Conservation (phyloP, 2,329 filamentous ascomycete species). For the Colletotrichum somersetense region DNA sequence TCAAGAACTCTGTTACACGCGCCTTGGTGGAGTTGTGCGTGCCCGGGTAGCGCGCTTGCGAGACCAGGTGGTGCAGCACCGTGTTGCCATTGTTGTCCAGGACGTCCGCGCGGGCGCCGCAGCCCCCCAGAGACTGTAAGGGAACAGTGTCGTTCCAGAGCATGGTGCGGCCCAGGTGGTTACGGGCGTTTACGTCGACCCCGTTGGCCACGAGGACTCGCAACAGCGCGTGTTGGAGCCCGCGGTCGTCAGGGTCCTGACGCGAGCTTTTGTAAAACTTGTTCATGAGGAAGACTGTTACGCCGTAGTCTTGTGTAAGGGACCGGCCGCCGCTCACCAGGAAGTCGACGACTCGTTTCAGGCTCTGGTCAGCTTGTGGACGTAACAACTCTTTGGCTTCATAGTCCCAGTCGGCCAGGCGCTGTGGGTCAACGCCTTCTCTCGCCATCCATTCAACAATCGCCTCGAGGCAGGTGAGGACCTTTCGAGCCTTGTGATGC, state of each 20-base stretch:
- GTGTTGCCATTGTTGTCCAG: neutral
- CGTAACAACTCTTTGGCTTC: too few species aligned
- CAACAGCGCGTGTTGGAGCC: neutral
- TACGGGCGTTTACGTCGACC: neutral
- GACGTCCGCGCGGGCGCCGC: neutral
- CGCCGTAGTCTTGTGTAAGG: too few species aligned
- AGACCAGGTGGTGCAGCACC: neutral
- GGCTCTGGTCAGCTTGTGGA: too few species aligned
- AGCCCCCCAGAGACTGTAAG: neutral
- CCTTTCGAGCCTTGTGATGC: too few species aligned
- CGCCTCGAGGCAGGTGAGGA: too few species aligned
- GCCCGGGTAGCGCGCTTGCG: neutral
- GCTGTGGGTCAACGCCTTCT: too few species aligned
- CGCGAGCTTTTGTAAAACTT: too few species aligned
- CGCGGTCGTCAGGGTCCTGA: neutral
- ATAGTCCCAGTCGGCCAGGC: too few species aligned
- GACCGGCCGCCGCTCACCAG: too few species aligned
- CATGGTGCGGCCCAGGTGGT: neutral
- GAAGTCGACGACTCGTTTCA: too few species aligned
- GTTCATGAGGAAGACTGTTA: too few species aligned
- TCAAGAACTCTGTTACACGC: neutral
- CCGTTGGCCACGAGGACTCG: slow-evolving; percentile 1
- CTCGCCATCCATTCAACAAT: too few species aligned
- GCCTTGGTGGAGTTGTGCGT: neutral
- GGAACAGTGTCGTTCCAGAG: neutral